Conservation (phyloP, 2,329 filamentous ascomycete species). For the Fusarium sp. region DNA sequence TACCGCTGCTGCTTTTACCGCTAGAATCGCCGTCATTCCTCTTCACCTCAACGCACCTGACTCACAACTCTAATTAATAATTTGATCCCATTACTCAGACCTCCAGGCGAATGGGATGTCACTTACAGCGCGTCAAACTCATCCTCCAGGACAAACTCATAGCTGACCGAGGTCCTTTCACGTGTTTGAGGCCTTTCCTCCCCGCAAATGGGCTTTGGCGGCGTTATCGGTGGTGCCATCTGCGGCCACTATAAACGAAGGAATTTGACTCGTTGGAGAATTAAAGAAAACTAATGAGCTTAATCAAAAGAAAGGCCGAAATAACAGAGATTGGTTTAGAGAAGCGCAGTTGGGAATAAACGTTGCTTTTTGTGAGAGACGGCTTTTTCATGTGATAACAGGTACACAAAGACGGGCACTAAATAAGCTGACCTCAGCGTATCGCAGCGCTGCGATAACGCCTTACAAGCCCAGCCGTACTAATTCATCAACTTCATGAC, state of each 20-base stretch:
- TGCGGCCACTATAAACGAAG: constrained; percentile 5
- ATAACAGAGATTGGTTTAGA: constrained; percentile 1
- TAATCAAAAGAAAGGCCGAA: neutral
- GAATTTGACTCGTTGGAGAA: neutral
- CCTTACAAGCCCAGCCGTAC: constrained; percentile 25
- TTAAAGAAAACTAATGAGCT: constrained; percentile 2
- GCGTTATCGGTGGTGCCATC: constrained; percentile 37
- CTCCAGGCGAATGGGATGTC: neutral
- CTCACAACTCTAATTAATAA: constrained; percentile 9
- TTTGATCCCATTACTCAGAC: too few relatives aligned
- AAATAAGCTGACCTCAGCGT: constrained; percentile 34
- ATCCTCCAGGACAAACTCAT: constrained; percentile 59
- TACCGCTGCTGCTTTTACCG: constrained; percentile 36
- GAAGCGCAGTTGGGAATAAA: constrained; percentile 3
- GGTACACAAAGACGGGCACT: neutral
- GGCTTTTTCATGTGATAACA: constrained; percentile 31
- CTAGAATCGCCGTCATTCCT: constrained; percentile 30
- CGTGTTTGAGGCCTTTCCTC: constrained; percentile 36
- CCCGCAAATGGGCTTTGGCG: constrained; percentile 35
- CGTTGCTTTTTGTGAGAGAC: constrained; percentile 13
- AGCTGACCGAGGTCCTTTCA: constrained; percentile 38
- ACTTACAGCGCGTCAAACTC: constrained; percentile 69
- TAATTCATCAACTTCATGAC: constrained; percentile 35
- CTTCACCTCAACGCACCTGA: constrained; percentile 56
- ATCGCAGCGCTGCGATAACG: constrained; percentile 38